Evolutionary conservation across 1,284 basidiomycete species (phyloP).

Genomic region (Naganishia cerealis): DNA sequence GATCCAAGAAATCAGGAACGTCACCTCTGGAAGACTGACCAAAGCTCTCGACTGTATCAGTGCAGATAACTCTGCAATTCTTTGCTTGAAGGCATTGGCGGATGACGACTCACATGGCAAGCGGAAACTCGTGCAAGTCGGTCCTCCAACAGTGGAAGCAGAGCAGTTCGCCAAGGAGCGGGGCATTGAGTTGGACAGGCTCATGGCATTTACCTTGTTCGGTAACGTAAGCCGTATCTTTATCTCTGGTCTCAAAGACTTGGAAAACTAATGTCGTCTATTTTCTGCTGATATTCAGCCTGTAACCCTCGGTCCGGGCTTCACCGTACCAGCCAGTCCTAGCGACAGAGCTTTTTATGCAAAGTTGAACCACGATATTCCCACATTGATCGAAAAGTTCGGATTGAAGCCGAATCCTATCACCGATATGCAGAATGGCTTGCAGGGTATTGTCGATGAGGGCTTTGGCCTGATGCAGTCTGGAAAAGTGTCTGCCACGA

Average conservation of each 20-base stretch:
- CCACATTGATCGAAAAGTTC: slow-evolving; percentile 37
- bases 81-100: slow-evolving; percentile 5
- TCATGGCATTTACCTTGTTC: slow-evolving; percentile 46
- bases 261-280: neutral
- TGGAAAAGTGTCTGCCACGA: slow-evolving; percentile 41
- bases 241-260: too few relatives aligned
- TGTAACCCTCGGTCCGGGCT: slow-evolving; percentile 40
- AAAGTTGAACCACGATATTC: slow-evolving; percentile 37
- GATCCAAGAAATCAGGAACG: slow-evolving; percentile 40
- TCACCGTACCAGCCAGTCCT: slow-evolving; percentile 37
- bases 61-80: slow-evolving; percentile 30
- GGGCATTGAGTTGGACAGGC: slow-evolving; percentile 37
- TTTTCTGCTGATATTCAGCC: slow-evolving; percentile 29
- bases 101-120: slow-evolving; percentile 6
- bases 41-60: slow-evolving; percentile 47
- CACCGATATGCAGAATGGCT: slow-evolving; percentile 35
- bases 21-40: slow-evolving; percentile 43
- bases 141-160: slow-evolving; percentile 28
- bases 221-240: slow-evolving; percentile 32
- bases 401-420: slow-evolving; percentile 44
- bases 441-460: slow-evolving; percentile 39
- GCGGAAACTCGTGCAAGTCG: slow-evolving; percentile 10
- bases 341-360: slow-evolving; percentile 39
- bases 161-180: slow-evolving; percentile 36
- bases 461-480: slow-evolving; percentile 38